phyloP scores from a whole-genome alignment of 169 alveolate species.

The Eimeria praecox region DNA sequence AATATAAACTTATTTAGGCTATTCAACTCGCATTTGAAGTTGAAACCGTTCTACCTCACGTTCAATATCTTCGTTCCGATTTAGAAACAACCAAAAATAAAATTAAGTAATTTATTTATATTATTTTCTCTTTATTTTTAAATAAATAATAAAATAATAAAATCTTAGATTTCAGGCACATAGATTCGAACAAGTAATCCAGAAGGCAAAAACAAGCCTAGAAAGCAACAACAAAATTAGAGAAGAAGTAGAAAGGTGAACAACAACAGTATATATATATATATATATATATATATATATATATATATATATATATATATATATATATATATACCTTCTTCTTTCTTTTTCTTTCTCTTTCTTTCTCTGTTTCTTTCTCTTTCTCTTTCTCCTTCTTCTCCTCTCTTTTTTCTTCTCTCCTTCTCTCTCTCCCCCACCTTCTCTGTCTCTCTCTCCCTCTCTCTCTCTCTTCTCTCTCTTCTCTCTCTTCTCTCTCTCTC shows the following conservation, averaged over 20 bases:
- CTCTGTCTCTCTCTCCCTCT: neutral
- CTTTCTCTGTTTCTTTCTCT: too few relatives aligned
- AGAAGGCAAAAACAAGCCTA: neutral
- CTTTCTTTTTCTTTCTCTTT: too few relatives aligned
- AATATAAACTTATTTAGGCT: neutral
- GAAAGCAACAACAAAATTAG: neutral
- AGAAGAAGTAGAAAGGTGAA: neutral
- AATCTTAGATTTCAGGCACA: neutral
- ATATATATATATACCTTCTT: too few relatives aligned
- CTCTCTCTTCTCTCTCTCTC: too few relatives aligned
- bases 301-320: too few relatives aligned
- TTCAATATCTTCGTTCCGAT: conserved; percentile 36
- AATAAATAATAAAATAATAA: neutral
- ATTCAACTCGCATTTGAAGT: conserved; percentile 54
- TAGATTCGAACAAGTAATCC: neutral
- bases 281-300: too few relatives aligned
- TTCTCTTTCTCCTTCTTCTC: neutral
- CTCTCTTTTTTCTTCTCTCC: too few relatives aligned
- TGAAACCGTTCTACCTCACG: conserved; percentile 39
- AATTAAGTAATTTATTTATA: neutral
- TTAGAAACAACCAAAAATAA: neutral
- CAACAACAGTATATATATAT: too few relatives aligned
- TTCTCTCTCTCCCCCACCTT: too few relatives aligned
- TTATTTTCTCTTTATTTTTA: neutral
- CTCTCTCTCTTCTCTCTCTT: neutral